Percentiles rank a stretch among this genome's conserved stretches.
Evolutionary conservation across 2,329 filamentous ascomycete species (phyloP).

Genomic region (Trichoderma polysporum): DNA sequence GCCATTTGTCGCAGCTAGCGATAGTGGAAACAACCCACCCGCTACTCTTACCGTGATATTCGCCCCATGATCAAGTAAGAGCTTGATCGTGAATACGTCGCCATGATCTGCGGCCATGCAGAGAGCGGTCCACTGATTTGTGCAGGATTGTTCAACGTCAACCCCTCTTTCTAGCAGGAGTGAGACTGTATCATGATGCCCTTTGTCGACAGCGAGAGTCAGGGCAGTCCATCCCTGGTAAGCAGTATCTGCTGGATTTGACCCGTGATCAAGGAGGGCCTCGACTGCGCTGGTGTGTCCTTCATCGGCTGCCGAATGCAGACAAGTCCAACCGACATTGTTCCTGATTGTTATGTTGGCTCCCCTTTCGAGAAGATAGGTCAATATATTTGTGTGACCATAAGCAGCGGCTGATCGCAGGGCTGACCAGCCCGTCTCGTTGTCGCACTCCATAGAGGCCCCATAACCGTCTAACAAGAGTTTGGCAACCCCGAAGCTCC

Average conservation of each 20-base stretch:
- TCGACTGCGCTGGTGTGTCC: conserved; percentile 13
- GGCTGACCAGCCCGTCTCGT: conserved; percentile 3
- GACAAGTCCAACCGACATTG: conserved; percentile 15
- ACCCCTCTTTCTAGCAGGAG: conserved; percentile 10
- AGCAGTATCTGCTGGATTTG: neutral
- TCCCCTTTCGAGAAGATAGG: conserved; percentile 18
- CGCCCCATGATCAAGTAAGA: conserved; percentile 12
- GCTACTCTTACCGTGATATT: neutral
- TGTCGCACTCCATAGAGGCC: conserved; percentile 1
- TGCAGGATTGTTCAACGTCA: conserved; percentile 2
- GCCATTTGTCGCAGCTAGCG: conserved; percentile 14
- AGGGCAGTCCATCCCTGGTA: conserved; percentile 9
- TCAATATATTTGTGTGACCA: conserved; percentile 8
- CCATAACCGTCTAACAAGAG: conserved; percentile 12
- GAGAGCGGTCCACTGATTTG: conserved; percentile 17
- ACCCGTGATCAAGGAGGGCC: conserved; percentile 18
- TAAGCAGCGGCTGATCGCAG: conserved; percentile 2
- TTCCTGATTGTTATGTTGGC: conserved; percentile 3
- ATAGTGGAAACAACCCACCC: conserved; percentile 3
- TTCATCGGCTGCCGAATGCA: conserved; percentile 15
- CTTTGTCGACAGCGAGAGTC: conserved; percentile 14
- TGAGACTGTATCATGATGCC: neutral
- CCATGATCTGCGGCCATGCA: conserved; percentile 18
- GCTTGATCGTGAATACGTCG: neutral
- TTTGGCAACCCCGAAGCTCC: neutral